Percentiles rank a stretch among this genome's conserved stretches.
These are phyloP conservation scores for Aspergillus aculeatus DNA, from an alignment of 2,329 filamentous ascomycete genomes.

Conservation along the genomic window DNA sequence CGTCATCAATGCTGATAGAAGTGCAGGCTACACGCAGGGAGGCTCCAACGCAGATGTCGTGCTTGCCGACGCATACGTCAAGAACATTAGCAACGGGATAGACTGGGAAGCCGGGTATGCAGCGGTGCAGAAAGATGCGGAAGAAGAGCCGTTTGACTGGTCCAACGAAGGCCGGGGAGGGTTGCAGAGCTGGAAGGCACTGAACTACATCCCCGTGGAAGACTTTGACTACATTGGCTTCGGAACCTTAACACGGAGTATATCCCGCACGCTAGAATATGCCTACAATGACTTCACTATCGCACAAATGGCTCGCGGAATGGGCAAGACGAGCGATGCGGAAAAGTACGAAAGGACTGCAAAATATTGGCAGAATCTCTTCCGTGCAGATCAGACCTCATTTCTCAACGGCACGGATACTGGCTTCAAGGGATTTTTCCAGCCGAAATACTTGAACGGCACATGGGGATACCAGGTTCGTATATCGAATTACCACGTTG, in stretches of 20 bases:
- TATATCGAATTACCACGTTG: not conserved
- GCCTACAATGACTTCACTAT: slow-evolving; percentile 73
- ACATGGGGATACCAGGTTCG: slow-evolving; percentile 65
- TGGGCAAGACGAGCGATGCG: slow-evolving; percentile 56
- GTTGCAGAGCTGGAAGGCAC: slow-evolving; percentile 66
- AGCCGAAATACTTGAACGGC: slow-evolving; percentile 66
- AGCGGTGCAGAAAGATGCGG: slow-evolving; percentile 68
- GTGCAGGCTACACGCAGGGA: slow-evolving; percentile 65
- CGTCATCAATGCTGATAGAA: not conserved
- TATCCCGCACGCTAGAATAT: slow-evolving; percentile 73
- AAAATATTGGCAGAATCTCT: slow-evolving; percentile 68
- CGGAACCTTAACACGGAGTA: slow-evolving; percentile 67
- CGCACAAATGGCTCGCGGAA: slow-evolving; percentile 57
- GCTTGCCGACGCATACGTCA: slow-evolving; percentile 66
- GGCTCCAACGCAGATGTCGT: slow-evolving; percentile 71
- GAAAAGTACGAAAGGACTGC: slow-evolving; percentile 61
- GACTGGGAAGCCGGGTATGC: slow-evolving; percentile 68
- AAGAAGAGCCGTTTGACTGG: slow-evolving; percentile 69
- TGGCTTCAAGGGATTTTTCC: slow-evolving; percentile 70
- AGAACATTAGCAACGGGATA: slow-evolving; percentile 61
- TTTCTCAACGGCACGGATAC: slow-evolving; percentile 58
- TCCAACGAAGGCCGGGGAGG: slow-evolving; percentile 67
- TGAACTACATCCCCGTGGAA: slow-evolving; percentile 69
- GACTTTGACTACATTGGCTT: slow-evolving; percentile 67
- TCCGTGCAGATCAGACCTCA: slow-evolving; percentile 60